Evolutionary conservation across 805 yeast genomes (phyloP).

Genomic region (Ogataea sp.): DNA sequence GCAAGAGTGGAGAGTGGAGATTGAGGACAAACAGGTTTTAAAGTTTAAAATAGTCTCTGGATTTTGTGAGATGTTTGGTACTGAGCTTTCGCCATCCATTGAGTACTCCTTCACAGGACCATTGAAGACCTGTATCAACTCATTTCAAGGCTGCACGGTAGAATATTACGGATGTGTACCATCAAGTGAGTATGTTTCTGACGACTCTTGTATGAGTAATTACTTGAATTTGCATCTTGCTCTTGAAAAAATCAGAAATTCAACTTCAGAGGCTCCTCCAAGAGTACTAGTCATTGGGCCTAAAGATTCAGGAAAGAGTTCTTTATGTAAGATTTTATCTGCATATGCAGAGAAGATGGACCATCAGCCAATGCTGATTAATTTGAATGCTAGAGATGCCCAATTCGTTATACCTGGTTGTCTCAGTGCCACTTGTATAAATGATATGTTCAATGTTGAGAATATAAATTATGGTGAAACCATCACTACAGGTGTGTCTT

Average conservation of each 20-base stretch:
- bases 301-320: slow-evolving; percentile 68
- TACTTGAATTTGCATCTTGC: slow-evolving; percentile 69
- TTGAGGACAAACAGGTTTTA: slow-evolving; percentile 37
- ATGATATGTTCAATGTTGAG: slow-evolving; percentile 75
- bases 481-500: slow-evolving; percentile 65
- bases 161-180: slow-evolving; percentile 38
- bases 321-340: slow-evolving; percentile 57
- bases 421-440: slow-evolving; percentile 72
- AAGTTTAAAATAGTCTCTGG: slow-evolving; percentile 54
- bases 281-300: slow-evolving; percentile 73
- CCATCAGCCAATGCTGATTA: slow-evolving; percentile 61
- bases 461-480: slow-evolving; percentile 67
- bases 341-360: slow-evolving; percentile 74
- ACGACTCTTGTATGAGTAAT: slow-evolving; percentile 59
- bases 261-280: slow-evolving; percentile 30
- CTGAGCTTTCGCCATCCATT: slow-evolving; percentile 72
- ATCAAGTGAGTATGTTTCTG: slow-evolving; percentile 54
- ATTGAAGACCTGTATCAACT: slow-evolving; percentile 43
- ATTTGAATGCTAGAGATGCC: slow-evolving; percentile 62
- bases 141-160: slow-evolving; percentile 60
- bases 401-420: slow-evolving; percentile 66
- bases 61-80: slow-evolving; percentile 84
- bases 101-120: slow-evolving; percentile 50
- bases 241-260: slow-evolving; percentile 46
- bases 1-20: slow-evolving; percentile 75